phyloP scores from a whole-genome alignment of 2,329 filamentous ascomycete species.

The Calonectria naviculata region DNA sequence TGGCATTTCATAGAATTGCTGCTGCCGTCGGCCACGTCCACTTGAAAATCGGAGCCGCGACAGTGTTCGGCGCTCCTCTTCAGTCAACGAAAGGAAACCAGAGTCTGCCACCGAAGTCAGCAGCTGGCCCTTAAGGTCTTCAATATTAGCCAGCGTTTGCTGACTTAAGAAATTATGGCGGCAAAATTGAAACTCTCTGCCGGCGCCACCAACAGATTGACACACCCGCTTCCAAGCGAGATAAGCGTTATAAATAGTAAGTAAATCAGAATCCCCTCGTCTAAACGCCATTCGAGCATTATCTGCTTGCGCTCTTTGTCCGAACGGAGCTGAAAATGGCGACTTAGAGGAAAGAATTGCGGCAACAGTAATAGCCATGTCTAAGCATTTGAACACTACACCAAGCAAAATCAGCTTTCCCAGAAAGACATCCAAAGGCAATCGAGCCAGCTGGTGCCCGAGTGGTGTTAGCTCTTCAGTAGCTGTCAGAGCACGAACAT shows the following conservation, averaged over 20 bases:
- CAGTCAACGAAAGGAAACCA: slow-evolving; percentile 80
- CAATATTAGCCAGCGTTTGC: slow-evolving; percentile 91
- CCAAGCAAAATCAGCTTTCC: slow-evolving; percentile 93
- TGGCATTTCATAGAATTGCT: slow-evolving; percentile 86
- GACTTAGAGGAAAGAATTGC: slow-evolving; percentile 96
- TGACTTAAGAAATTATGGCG: slow-evolving; percentile 92
- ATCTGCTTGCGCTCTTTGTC: slow-evolving; percentile 84
- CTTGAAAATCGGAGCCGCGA: slow-evolving; percentile 72
- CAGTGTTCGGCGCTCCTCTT: slow-evolving; percentile 76
- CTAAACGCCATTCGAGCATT: slow-evolving; percentile 82
- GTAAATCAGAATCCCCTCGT: slow-evolving; percentile 87
- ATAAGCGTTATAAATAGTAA: slow-evolving; percentile 96
- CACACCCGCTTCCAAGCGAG: slow-evolving; percentile 87
- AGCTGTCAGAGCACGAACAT: slow-evolving; percentile 88
- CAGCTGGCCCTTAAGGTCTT: slow-evolving; percentile 94
- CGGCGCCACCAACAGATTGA: slow-evolving; percentile 67
- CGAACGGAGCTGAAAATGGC: slow-evolving; percentile 89
- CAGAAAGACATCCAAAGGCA: slow-evolving; percentile 93
- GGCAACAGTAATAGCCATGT: slow-evolving; percentile 91
- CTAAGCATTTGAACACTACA: slow-evolving; percentile 88
- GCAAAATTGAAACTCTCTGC: slow-evolving; percentile 90
- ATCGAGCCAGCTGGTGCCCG: slow-evolving; percentile 85
- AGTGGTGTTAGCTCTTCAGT: slow-evolving; percentile 88
- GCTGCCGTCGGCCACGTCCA: slow-evolving; percentile 67
- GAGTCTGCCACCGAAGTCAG: slow-evolving; percentile 87